Evolutionary conservation across 2,329 filamentous ascomycete genomes (phyloP), one percentile per base, ranked within the genome.

Genomic region (Hypoxylon sp.): DNA sequence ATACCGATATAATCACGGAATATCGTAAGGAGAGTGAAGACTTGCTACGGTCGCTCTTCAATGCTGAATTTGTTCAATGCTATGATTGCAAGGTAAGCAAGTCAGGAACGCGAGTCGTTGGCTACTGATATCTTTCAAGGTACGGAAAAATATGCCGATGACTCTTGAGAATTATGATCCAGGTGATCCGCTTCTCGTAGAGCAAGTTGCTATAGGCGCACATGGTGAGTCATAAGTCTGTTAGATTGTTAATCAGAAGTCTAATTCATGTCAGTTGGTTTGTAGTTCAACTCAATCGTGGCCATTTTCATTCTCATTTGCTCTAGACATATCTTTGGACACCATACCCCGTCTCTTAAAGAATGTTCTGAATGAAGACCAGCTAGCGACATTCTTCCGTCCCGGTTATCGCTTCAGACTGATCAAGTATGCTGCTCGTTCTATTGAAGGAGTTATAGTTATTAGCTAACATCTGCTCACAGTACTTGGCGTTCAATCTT

Each of bases 401-500:
- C 52, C 60, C 1, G 52, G 60, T 17, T 63, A 63, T n/a, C 60
- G 60, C 17, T 57, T 63, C 17, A 57, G 60, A 38, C 9, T 63
- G 6, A 58, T 63, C 10, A 58, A 63, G 60, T 63, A 56, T 13
- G 52, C 11, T 19, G 2, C n/a, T 4, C 6, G 2, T 10, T 19
- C 25, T 7, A 1, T 13, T 14, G 2, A n/a, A 2, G 5, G 4
- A 38, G 28, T 1, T 7, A 46, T 14, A 23, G 4, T 10, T 48
- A 4, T 5, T 34, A 2, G 36, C 17, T 59, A 5, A 64, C 28
- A 3, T 6, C 21, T n/a, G 3, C 9, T 46, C 14, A 11, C 13
- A 64, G 61, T 11, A 64, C 61, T 5, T 59, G 61, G 53, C 55
- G 61, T 32, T 59, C 61, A 19, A 53, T 53, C 9, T 41, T 63